Base-by-base conservation (phyloP, 805 yeast genomes). In the Candida oleophila region DNA sequence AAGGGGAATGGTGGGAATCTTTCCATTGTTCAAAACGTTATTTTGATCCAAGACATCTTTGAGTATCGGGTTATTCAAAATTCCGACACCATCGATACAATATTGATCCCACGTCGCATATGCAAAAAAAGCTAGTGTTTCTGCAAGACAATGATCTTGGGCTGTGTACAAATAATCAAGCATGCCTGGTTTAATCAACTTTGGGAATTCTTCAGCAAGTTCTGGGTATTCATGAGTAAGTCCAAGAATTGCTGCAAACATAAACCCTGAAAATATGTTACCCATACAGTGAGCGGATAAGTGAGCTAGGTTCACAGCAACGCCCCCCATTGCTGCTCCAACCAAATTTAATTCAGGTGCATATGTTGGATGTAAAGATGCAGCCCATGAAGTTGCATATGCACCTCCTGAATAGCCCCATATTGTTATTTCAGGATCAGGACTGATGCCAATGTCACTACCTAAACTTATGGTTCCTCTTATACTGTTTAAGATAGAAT, bases 361-460 rank as follows among this genome's bases (percentile, higher is more conserved):
- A 35, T 63, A 63, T 1, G 46, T 42, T 14, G 66, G 65, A 37
- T 56, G 61, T 21, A 61, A 47, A 2, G 55, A 53, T 2, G 64
- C 55, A 2, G 65, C 64, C 68, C 68, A 63, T 8, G 57, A 51
- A 11, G 60, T 44, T 4, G 68, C 59, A 35, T 59, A 42, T 3
- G 65, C 53, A 11, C 67, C 69, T 12, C 69, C 69, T 12, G 64
- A 58, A 41, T 58, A 64, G 1, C 69, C 69, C 60, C 59, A 64
- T 32, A 55, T 12, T 2, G 44, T 49, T 9, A 53, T 46, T 30
- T 52, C 41, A 4, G 58, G 55, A n/a, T 54, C 49, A 2, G 41
- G 5, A n/a, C 45, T 21, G 7, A 56, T 28, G 1, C 61, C 59
- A n/a, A 55, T 52, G 15, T 42, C 35, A 40, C 46, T 46, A 11